Evolutionary conservation across 176 grass and related monocot genomes (phyloP), one percentile per base, ranked within the genome.

Genomic region (Echinochloa phyllopogon): DNA sequence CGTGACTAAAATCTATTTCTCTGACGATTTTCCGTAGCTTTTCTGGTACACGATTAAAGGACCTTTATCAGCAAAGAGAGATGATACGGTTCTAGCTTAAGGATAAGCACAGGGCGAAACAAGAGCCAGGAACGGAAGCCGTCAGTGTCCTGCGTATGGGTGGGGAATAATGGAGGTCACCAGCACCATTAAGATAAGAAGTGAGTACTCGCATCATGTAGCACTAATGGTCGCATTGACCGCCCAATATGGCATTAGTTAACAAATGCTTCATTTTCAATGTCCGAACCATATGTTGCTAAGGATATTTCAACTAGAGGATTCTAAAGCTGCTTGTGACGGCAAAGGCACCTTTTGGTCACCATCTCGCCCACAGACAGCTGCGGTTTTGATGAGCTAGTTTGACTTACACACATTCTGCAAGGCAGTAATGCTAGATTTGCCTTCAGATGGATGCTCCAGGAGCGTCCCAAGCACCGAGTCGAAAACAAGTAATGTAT

Each of bases 341-440:
- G 57, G 1, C 57, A 24, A 39, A 13, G 6, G 8, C 1, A 58
- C n/a, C 8, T 24, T 75, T 83, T 65, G 70, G 70, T 75, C 44
- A 65, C 33, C 70, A 74, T 59, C 67, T 59, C 66, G 58, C 23
- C 67, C 14, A 70, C 36, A 38, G 25, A 24, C 21, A 55, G 18
- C 45, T 63, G 58, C 20, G 50, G 65, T 56, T 70, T 70, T 39
- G 37, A 17, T 40, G 38, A 38, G 78, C 65, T 69, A 65, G 50
- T 60, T 50, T 61, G 23, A 60, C 23, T 4, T 23, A 43, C 29
- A 48, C 16, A 24, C 18, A 49, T 3, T 24, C 25, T 74, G 11
- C 9, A 45, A 27, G 9, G 6, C 1, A 36, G 1, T 18, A 36
- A 8, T 36, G 14, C 20, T 8, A 24, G 53, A n/a, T 39, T 39